Evolutionary conservation across 768 basidiomycete species (phyloP), one percentile per base, ranked within the genome.

Genomic region (Lactifluus echinatus): DNA sequence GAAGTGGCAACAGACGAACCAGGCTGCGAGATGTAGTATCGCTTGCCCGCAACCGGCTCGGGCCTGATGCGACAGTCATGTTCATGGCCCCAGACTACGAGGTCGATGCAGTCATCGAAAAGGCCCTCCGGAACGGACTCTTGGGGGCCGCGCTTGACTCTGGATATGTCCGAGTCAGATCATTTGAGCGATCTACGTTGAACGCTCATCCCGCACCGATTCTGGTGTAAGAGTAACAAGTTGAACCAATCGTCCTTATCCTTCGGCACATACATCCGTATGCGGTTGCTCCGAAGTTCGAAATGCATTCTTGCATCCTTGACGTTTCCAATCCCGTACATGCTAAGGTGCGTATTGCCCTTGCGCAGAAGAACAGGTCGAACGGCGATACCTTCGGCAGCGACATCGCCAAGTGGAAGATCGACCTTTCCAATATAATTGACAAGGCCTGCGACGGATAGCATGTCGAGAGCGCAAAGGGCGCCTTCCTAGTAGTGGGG

Each of bases 361-460:
- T 95, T 96, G 39, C 84, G 81, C 10, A 98, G 79, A 11, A 98
- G 80, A n/a, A 97, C 83, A 0, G 95, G 96, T 52, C 84, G 80
- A 60, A 98, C 83, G 21, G 85, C 83, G 56, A 98, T 91, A 3
- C 94, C 95, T 15, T 76, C 78, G 0, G 85, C 81, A 6, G 83
- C 82, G 23, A 78, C 77, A 56, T 91, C 88, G 39, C 82, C 80
- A 21, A 84, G 66, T 1, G 90, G 85, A 1, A 99, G 76, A 66
- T 98, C 94, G 54, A 94, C 79, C 69, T 97, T 96, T 29, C 96
- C 96, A 79, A 99, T 97, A 71, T 99, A 98, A 70, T 98, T 99
- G 64, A 99, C 70, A 14, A 98, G 80, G 4, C 96, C 96, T 0
- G 90, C 83, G 17, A 92, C 94, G 2, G 94, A 95, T 19, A 99